Evolutionary conservation across 805 yeast genomes (phyloP), one percentile per base, ranked within the genome.

Genomic region (Yueomyces sp.): DNA sequence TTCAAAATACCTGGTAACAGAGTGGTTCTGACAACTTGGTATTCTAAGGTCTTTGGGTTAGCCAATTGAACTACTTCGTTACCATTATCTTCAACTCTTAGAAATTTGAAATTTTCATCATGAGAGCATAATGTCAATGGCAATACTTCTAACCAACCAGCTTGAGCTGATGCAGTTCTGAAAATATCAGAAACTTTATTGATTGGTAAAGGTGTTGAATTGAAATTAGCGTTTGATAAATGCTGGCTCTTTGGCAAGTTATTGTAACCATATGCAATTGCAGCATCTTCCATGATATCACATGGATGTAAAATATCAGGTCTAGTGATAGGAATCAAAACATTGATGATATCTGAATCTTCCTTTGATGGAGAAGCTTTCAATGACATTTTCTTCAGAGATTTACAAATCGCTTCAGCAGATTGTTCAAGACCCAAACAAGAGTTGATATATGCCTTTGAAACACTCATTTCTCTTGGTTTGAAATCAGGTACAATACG

Each of bases 211-310:
- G 97, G 87, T 44, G 82, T 73, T 28, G 94, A 95, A 49, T 85
- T 81, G 44, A 76, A 70, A 50, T 82, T 77, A 7, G 95, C 76
- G 45, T 80, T 80, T 32, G 85, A 73, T 51, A 86, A 74, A 57
- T 92, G 85, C 51, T 75, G 75, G 42, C 92, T 79, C 66, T 81
- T 85, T 49, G 74, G 75, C 58, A 92, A 73, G 61, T 85, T 86
- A 67, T 88, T 83, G 72, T 82, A 92, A 45, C 98, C 99, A 60
- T 86, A 92, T 31, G 86, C 94, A 59, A 92, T 82, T 40, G 96
- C 98, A 41, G 90, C 95, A 64, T 92, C 99, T 66, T 92, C 99
- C 94, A 92, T 85, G 52, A 92, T 81, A 66, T 92, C 99, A 73
- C 97, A 90, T 62, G 86, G 94, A 65, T 92, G 99, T 57, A 92